A percentile compares a stretch with the other conserved stretches of the same genome.
phyloP scores from a whole-genome alignment of 2,329 filamentous ascomycete species.

The Aspergillus udagawae region DNA sequence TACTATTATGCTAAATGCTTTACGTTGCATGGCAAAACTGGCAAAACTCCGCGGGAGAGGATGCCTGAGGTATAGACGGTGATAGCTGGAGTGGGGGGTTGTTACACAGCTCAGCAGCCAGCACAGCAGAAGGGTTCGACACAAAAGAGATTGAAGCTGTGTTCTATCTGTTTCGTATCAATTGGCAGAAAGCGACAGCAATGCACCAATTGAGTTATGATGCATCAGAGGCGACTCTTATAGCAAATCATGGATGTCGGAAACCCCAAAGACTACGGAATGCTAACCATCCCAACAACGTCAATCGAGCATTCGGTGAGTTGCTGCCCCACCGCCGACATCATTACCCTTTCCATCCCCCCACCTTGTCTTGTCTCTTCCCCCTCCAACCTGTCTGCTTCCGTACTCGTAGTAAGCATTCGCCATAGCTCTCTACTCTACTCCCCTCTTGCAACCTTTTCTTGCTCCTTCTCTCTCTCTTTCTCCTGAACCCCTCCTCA shows the following conservation, averaged over 20 bases:
- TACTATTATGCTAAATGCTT: neutral
- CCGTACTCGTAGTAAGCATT: slow-evolving; percentile 3
- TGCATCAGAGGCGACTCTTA: neutral
- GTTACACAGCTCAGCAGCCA: neutral
- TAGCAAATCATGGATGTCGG: neutral
- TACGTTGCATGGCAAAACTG: neutral
- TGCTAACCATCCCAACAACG: neutral
- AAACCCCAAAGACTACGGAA: neutral
- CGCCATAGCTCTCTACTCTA: slow-evolving; percentile 9
- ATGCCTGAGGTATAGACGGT: neutral
- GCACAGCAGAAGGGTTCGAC: neutral
- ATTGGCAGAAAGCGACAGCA: no score
- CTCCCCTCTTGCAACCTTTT: slow-evolving; percentile 15
- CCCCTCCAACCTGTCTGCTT: slow-evolving; percentile 8
- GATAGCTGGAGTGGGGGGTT: neutral
- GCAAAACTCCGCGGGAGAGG: neutral
- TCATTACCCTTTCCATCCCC: neutral
- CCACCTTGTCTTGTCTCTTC: slow-evolving; percentile 1
- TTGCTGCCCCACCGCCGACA: slow-evolving; percentile 8
- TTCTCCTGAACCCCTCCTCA: slow-evolving; percentile 15
- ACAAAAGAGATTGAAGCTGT: neutral
- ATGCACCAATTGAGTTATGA: no score
- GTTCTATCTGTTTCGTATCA: no score
- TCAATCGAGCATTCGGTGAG: neutral
- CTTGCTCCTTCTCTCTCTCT: slow-evolving; percentile 16